A percentile compares a stretch with the other conserved stretches of the same genome.
Evolutionary conservation across 2,329 filamentous ascomycete species (phyloP).

Genomic region (Arthroderma sp.): DNA sequence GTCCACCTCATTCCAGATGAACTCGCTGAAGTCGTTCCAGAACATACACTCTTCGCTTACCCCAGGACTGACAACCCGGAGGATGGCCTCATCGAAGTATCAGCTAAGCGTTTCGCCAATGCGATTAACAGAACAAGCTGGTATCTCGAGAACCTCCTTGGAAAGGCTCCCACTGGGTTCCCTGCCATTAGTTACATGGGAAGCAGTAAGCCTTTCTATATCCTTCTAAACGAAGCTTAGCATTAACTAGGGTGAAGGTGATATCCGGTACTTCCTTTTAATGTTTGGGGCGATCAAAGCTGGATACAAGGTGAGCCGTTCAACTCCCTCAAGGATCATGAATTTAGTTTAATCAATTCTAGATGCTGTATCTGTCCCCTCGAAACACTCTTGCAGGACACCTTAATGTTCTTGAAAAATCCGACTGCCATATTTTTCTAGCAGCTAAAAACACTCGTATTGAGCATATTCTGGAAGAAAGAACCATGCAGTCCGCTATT

Average conservation of each 20-base stretch:
- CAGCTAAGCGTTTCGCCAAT: background rate
- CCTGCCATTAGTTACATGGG: no score
- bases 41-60: no score
- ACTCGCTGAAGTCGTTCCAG: no score
- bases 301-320: slow-evolving; percentile 1
- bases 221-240: no score
- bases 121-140: slow-evolving; percentile 2
- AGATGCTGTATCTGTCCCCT: slow-evolving; percentile 1
- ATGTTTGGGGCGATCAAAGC: slow-evolving; percentile 2
- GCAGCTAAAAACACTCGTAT: background rate
- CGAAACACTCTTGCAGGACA: background rate
- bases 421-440: slow-evolving; percentile 3
- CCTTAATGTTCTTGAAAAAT: background rate
- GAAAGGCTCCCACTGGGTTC: background rate
- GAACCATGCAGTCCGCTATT: background rate
- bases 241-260: background rate
- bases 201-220: no score
- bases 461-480: background rate
- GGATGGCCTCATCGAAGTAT: background rate
- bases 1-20: no score
- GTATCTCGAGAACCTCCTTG: background rate
- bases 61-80: no score
- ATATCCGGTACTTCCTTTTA: slow-evolving; percentile 1
- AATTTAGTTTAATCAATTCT: background rate
- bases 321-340: background rate